Evolutionary conservation across 23 red algal species (phyloP), one percentile per base, ranked within the genome.

Genomic region (Gracilaria domingensis): DNA sequence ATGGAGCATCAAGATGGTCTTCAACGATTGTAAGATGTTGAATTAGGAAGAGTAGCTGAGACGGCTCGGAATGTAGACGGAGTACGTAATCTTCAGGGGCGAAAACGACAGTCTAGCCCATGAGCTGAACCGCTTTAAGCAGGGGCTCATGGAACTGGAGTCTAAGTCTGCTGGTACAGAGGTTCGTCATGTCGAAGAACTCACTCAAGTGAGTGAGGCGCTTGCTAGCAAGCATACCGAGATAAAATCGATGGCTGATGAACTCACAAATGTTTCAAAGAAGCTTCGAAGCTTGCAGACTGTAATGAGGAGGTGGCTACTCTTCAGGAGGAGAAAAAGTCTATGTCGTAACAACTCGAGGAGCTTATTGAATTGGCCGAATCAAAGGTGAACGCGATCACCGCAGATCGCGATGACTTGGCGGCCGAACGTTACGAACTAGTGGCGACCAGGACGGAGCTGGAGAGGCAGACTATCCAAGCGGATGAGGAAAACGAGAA

Each of bases 321-420:
- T 26, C 58, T 69, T 9, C 57, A 38, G 24, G 66, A 79, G 38
- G 85, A 78, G 37, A 35, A 76, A 54, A 14, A 78, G n/a, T 37
- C 9, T 12, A 20, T 76, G 29, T 34, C 14, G 9, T n/a, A 34
- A 54, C 67, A 61, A 14, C 36, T 79, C 0, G 44, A 79, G 67
- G 56, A 26, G 47, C 35, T 78, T 59, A 55, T 44, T 34, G 70
- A 34, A 14, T 50, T 79, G 32, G 30, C 66, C 18, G 44, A 36
- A 35, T 66, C 66, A 28, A 60, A 39, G 70, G 39, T 44, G 8
- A 70, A 76, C 0, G 35, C 62, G 0, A 40, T 73, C 28, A 73
- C n/a, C 6, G 59, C 26, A 44, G 72, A 89, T n/a, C n/a, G n/a
- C n/a, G n/a, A n/a, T n/a, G n/a, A n/a, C n/a, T n/a, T n/a, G n/a